These are phyloP conservation scores for Lactarius evosmus DNA, from an alignment of 768 basidiomycete species.

Conservation along the genomic window DNA sequence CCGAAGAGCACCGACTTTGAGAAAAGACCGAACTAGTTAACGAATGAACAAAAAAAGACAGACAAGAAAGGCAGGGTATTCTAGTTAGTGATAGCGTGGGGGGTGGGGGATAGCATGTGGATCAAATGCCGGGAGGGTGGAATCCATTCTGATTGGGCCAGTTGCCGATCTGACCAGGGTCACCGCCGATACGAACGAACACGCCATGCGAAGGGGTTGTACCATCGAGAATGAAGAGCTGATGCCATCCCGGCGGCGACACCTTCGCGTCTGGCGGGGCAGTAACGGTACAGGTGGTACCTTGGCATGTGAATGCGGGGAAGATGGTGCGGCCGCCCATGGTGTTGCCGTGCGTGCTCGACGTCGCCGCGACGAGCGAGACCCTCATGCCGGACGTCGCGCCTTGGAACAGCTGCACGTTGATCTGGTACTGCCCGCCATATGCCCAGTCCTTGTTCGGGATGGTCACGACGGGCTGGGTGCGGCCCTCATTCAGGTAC, in stretches of 20 bases:
- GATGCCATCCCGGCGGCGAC: constrained; percentile 74
- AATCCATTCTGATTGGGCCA: constrained; percentile 75
- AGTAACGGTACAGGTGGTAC: constrained; percentile 70
- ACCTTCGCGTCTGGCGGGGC: constrained; percentile 69
- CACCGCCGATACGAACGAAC: constrained; percentile 79
- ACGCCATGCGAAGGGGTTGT: constrained; percentile 72
- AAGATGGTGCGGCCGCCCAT: constrained; percentile 74
- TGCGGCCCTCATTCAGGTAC: constrained; percentile 64
- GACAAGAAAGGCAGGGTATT: not conserved
- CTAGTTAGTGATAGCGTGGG: not conserved
- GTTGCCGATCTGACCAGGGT: constrained; percentile 63
- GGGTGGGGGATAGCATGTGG: not conserved
- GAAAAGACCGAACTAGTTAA: too few species aligned
- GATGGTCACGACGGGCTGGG: constrained; percentile 61
- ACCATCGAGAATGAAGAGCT: constrained; percentile 73
- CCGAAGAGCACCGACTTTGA: not conserved
- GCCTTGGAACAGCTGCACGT: constrained; percentile 41
- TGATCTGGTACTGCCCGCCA: constrained; percentile 52
- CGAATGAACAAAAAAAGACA: not conserved
- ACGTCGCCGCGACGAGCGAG: constrained; percentile 69
- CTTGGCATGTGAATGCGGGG: constrained; percentile 66
- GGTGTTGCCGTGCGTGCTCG: constrained; percentile 73
- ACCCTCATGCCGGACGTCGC: constrained; percentile 49
- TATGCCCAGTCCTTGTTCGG: constrained; percentile 61
- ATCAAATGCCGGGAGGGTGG: constrained; percentile 55